These are phyloP conservation scores for Thielaviopsis punctulata DNA, from an alignment of 2,329 filamentous ascomycete species.

Conservation along the genomic window DNA sequence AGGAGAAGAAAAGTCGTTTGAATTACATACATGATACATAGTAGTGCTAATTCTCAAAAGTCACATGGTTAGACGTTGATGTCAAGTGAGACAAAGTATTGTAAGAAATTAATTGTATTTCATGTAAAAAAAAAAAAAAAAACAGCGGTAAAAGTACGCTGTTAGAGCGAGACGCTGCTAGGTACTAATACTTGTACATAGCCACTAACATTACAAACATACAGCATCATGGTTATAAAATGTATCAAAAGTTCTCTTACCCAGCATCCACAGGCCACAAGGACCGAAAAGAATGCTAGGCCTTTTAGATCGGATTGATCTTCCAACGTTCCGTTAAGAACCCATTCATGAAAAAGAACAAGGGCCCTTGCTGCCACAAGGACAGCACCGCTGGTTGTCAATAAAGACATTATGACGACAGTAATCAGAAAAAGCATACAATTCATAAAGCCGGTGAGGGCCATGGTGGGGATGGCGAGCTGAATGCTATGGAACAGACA, in stretches of 20 bases:
- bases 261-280: slow-evolving; percentile 21
- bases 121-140: no score
- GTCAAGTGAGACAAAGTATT: no score
- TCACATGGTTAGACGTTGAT: no score
- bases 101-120: no score
- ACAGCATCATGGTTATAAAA: slow-evolving; percentile 7
- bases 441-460: background rate
- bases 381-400: slow-evolving; percentile 46
- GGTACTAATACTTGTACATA: no score
- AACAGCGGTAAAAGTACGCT: no score
- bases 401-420: background rate
- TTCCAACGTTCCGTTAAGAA: slow-evolving; percentile 60
- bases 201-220: background rate
- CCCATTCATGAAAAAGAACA: slow-evolving; percentile 36
- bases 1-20: no score
- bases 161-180: no score
- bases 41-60: no score
- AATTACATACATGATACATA: no score
- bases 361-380: slow-evolving; percentile 39
- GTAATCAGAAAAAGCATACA: background rate
- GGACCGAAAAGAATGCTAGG: slow-evolving; percentile 7
- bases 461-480: background rate
- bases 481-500: slow-evolving; percentile 1
- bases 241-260: slow-evolving; percentile 27
- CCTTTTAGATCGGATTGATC: slow-evolving; percentile 21